Conservation (phyloP, 345 rosid genomes). For the Clausena lansium region DNA sequence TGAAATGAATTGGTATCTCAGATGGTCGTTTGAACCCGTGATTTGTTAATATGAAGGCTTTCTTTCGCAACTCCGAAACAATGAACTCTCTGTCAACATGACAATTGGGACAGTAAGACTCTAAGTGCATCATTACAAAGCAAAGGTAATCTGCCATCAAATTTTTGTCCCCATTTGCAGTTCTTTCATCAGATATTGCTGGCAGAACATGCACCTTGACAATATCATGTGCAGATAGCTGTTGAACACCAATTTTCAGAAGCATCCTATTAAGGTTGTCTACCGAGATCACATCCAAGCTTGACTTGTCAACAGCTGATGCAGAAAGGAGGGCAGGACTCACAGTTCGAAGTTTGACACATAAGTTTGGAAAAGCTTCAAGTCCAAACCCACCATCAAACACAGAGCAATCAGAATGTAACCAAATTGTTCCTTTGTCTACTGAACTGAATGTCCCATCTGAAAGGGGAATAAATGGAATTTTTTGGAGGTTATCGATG, state of each 20-base stretch:
- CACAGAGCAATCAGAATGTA: constrained; percentile 58
- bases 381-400: constrained; percentile 48
- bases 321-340: constrained; percentile 57
- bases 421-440: constrained; percentile 75
- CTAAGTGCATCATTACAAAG: constrained; percentile 82
- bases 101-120: constrained; percentile 67
- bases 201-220: constrained; percentile 74
- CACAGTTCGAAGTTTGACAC: constrained; percentile 66
- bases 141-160: constrained; percentile 75
- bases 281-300: constrained; percentile 24
- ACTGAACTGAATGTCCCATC: constrained; percentile 70
- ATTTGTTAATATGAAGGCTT: constrained; percentile 71
- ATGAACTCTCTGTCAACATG: constrained; percentile 57
- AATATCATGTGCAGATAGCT: constrained; percentile 88
- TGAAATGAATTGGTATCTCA: constrained; percentile 68
- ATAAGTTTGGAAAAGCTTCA: constrained; percentile 70
- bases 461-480: constrained; percentile 82
- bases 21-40: constrained; percentile 53
- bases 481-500: constrained; percentile 44
- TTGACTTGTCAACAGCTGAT: constrained; percentile 35
- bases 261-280: constrained; percentile 63
- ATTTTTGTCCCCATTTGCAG: constrained; percentile 25
- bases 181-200: constrained; percentile 43
- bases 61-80: constrained; percentile 56
- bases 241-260: constrained; percentile 65